Conservation (phyloP, 306 rosid genomes). For the Gleditsia sinensis region DNA sequence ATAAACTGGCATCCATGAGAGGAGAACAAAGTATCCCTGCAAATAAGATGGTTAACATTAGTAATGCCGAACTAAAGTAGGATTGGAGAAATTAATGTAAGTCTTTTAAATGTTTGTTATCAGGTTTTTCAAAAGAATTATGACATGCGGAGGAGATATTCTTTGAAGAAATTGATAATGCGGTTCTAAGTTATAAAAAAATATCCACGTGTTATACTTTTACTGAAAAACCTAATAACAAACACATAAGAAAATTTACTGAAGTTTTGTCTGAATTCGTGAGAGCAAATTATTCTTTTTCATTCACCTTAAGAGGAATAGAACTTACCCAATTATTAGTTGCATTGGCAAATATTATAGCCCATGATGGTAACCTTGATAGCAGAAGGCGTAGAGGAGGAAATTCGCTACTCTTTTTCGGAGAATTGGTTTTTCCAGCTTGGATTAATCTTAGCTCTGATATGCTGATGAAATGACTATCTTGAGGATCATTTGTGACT, state of each 20-base stretch:
- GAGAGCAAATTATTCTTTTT: background rate
- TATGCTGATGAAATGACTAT: conserved; percentile 55
- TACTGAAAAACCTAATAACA: too few species aligned
- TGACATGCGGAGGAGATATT: too few species aligned
- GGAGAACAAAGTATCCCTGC: conserved; percentile 98
- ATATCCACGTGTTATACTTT: too few species aligned
- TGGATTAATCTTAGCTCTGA: conserved; percentile 72
- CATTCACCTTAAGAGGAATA: conserved; percentile 4
- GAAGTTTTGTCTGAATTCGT: too few species aligned
- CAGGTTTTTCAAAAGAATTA: too few species aligned
- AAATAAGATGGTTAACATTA: conserved; percentile 34
- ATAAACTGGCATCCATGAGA: conserved; percentile 98
- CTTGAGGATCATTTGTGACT: conserved; percentile 73
- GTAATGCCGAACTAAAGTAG: conserved; percentile 4
- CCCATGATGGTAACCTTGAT: conserved; percentile 88
- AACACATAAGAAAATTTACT: too few species aligned
- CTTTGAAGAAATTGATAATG: too few species aligned
- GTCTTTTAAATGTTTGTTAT: too few species aligned
- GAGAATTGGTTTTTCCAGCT: conserved; percentile 65
- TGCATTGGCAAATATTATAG: conserved; percentile 82
- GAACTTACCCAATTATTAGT: conserved; percentile 90
- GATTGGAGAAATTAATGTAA: too few species aligned
- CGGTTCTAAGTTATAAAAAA: too few species aligned
- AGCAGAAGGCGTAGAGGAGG: conserved; percentile 69
- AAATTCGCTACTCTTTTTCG: conserved; percentile 32